phyloP scores from a whole-genome alignment of 2,329 filamentous ascomycete genomes.

The Claviceps lovelessii region DNA sequence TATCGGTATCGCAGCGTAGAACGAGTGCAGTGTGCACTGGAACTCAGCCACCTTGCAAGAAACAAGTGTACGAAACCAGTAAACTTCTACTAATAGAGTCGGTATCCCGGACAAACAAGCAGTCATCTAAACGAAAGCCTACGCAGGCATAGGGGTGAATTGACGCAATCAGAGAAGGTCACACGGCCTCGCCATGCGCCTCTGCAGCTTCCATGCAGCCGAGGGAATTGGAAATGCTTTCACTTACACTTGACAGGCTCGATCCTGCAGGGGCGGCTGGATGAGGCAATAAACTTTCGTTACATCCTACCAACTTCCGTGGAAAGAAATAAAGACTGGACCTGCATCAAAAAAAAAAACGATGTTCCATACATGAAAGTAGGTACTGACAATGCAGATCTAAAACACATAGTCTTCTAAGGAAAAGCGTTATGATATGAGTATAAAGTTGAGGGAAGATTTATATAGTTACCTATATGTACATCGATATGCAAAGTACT shows the following conservation, averaged over 20 bases:
- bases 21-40: neutral
- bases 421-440: no score
- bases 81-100: neutral
- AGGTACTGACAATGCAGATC: no score
- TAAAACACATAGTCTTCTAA: no score
- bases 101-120: neutral
- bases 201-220: neutral
- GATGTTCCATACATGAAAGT: no score
- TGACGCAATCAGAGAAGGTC: neutral
- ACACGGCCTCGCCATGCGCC: neutral
- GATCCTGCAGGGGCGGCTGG: neutral
- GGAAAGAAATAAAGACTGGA: no score
- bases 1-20: neutral
- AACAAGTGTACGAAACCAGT: neutral
- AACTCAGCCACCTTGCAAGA: neutral
- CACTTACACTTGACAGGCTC: no score
- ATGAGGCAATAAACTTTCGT: neutral
- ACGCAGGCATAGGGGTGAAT: neutral
- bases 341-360: no score
- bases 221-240: no score
- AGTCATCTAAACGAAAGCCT: neutral
- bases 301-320: neutral
- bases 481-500: no score
- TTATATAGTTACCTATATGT: no score
- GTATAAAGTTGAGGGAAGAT: no score